phyloP scores from a whole-genome alignment of 1,284 basidiomycete species.

The Trametes sp. region DNA sequence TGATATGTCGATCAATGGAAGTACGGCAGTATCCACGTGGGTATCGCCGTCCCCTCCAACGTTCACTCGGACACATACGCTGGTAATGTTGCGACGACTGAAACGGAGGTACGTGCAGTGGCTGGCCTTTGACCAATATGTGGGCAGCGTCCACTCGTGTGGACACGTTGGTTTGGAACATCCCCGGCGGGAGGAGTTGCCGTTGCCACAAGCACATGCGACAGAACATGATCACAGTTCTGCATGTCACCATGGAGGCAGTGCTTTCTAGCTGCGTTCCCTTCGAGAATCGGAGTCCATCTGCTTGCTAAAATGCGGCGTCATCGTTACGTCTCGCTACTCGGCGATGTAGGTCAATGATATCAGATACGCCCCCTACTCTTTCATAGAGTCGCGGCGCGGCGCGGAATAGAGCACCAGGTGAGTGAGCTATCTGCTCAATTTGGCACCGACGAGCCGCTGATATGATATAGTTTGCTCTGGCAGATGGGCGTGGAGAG shows the following conservation, averaged over 20 bases:
- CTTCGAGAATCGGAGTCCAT: no score
- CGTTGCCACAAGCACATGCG: neutral
- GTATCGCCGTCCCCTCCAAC: no score
- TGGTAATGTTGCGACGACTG: no score
- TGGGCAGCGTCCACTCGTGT: neutral
- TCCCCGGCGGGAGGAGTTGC: neutral
- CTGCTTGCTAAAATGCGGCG: neutral
- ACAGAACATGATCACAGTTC: neutral
- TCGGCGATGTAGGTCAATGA: neutral
- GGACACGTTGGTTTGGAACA: neutral
- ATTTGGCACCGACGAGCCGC: neutral
- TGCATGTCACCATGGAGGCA: neutral
- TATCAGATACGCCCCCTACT: neutral
- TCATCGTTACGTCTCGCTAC: neutral
- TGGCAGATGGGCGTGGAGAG: conserved; percentile 8
- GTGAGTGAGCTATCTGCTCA: neutral
- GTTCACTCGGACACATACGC: no score
- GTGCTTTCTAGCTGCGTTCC: neutral
- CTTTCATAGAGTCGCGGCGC: neutral
- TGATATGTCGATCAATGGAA: neutral
- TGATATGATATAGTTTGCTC: conserved; percentile 5
- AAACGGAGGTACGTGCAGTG: no score
- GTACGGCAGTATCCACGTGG: neutral
- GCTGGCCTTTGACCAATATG: no score
- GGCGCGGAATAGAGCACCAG: neutral